Percentiles rank a stretch among this genome's conserved stretches.
Conservation (phyloP, 805 yeast species). For the Wickerhamiella spandovensis region DNA sequence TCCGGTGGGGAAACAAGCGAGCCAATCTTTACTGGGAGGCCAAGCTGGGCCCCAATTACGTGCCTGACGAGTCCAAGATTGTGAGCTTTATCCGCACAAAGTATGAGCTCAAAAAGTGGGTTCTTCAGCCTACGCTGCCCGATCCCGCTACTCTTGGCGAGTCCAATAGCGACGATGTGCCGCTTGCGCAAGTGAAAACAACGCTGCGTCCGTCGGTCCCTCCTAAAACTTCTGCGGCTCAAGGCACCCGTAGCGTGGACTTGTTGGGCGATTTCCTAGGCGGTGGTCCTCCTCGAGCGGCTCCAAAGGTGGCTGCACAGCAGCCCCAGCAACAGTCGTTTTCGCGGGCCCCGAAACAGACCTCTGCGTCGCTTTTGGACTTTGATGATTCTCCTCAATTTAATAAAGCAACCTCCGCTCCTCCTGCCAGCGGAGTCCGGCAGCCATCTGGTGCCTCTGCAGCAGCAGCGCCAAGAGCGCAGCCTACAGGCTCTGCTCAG, state of each 20-base stretch:
- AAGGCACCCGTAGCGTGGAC: not conserved
- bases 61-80: conserved; percentile 73
- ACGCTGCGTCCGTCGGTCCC: not conserved
- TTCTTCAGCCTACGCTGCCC: conserved; percentile 32
- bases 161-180: conserved; percentile 13
- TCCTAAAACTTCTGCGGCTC: not conserved
- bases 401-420: not conserved
- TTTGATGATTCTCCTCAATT: not conserved
- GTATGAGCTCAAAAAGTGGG: conserved; percentile 87
- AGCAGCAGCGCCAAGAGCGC: conserved; percentile 2
- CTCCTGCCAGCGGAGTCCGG: too few relatives aligned
- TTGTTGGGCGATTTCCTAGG: not conserved
- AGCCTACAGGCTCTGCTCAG: conserved; percentile 11
- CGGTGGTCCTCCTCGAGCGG: not conserved
- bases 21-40: conserved; percentile 83
- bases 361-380: not conserved
- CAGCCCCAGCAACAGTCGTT: not conserved
- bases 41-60: conserved; percentile 51
- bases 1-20: conserved; percentile 70
- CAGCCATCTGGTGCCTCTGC: not conserved
- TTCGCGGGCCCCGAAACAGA: not conserved
- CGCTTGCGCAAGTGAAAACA: conserved; percentile 13
- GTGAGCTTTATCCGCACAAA: conserved; percentile 86
- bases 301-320: conserved; percentile 2
- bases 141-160: conserved; percentile 36